Percentiles rank a stretch among this genome's conserved stretches.
Conservation (phyloP, 495 filamentous ascomycete species). For the Aspergillus kassunensis region DNA sequence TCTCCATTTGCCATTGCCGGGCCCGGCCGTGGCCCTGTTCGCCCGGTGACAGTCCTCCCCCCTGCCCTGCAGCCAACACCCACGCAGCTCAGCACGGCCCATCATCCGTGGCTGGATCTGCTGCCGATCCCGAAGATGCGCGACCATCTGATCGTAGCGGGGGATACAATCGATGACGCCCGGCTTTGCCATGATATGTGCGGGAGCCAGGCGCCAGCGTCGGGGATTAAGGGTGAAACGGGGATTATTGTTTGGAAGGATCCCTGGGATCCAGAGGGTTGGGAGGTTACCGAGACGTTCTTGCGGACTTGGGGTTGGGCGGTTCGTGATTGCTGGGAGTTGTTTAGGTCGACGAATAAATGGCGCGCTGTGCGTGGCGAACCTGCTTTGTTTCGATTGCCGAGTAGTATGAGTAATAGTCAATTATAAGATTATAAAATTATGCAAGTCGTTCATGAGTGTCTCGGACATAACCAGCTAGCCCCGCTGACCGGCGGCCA, state of each 20-base stretch:
- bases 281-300: slow-evolving; percentile 12
- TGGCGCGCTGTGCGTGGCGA: neutral
- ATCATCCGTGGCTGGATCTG: slow-evolving; percentile 11
- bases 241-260: slow-evolving; percentile 8
- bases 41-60: neutral
- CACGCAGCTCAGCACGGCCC: neutral
- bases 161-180: neutral
- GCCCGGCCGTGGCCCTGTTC: neutral
- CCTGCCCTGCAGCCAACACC: neutral
- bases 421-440: too few relatives aligned
- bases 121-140: slow-evolving; percentile 4
- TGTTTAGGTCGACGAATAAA: neutral
- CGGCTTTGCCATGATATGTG: slow-evolving; percentile 1
- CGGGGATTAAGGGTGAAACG: neutral
- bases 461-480: too few relatives aligned
- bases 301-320: slow-evolving; percentile 2
- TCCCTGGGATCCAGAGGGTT: slow-evolving; percentile 7
- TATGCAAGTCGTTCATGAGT: too few relatives aligned
- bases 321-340: neutral
- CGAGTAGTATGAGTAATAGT: too few relatives aligned
- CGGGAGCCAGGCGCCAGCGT: neutral
- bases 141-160: slow-evolving; percentile 3
- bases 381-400: too few relatives aligned
- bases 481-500: too few relatives aligned
- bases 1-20: neutral